Evolutionary conservation across 169 alveolate species (phyloP).

Genomic region (Theileria annulata): DNA sequence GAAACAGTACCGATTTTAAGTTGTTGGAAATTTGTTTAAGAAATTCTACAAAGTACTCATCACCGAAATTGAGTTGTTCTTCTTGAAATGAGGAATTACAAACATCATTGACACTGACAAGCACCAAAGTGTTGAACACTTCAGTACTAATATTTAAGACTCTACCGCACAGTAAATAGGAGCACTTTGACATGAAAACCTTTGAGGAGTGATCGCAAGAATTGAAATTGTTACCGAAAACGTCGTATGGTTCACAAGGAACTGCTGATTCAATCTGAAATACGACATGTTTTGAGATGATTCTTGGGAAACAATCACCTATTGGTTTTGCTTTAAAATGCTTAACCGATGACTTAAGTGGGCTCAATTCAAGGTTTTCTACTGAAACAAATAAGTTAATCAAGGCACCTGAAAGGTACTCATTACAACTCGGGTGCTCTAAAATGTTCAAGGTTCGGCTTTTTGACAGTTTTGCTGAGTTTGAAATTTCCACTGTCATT

Average conservation of each 20-base stretch:
- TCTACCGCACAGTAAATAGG: constrained; percentile 32
- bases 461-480: constrained; percentile 48
- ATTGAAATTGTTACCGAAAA: constrained; percentile 34
- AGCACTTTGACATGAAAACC: constrained; percentile 25
- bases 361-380: neutral
- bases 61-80: constrained; percentile 60
- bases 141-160: constrained; percentile 13
- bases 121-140: neutral
- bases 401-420: constrained; percentile 49
- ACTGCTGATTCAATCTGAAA: constrained; percentile 51
- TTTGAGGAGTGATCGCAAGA: constrained; percentile 41
- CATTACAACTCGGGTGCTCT: constrained; percentile 60
- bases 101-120: constrained; percentile 35
- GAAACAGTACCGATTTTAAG: constrained; percentile 29
- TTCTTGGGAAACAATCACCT: constrained; percentile 32
- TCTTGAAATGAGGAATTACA: constrained; percentile 54
- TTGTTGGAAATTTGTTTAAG: constrained; percentile 40
- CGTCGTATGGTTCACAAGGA: constrained; percentile 29
- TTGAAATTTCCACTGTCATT: constrained; percentile 28
- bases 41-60: constrained; percentile 28
- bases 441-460: constrained; percentile 49
- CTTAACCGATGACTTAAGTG: neutral
- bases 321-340: constrained; percentile 28
- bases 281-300: constrained; percentile 46
- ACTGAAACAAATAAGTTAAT: constrained; percentile 26